Evolutionary conservation across 1,284 basidiomycete species (phyloP).

Genomic region (Volvariella volvacea): DNA sequence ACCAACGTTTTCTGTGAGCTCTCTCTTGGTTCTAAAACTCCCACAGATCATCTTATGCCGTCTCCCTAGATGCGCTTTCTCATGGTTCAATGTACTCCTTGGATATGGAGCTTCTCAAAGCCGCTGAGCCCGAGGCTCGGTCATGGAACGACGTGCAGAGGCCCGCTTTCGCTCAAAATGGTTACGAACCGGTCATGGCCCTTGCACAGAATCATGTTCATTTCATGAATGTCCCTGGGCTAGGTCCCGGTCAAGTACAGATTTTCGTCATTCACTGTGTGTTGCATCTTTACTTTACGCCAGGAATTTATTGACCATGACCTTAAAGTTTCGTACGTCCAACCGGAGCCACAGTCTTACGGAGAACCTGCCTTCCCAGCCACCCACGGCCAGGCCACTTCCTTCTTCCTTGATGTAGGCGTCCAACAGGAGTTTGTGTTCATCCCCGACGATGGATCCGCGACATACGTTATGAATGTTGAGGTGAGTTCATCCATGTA

Average conservation of each 20-base stretch:
- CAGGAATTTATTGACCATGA: constrained; percentile 5
- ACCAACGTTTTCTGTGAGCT: constrained; percentile 79
- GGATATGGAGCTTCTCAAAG: constrained; percentile 55
- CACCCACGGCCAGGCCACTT: constrained; percentile 66
- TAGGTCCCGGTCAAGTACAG: constrained; percentile 58
- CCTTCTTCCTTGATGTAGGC: constrained; percentile 62
- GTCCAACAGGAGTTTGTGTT: constrained; percentile 83
- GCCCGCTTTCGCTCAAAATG: constrained; percentile 41
- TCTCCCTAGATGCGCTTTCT: constrained; percentile 52
- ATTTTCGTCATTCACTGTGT: constrained; percentile 88
- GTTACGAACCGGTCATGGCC: constrained; percentile 68
- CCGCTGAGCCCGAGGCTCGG: constrained; percentile 49
- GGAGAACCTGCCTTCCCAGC: constrained; percentile 61
- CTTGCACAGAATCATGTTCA: constrained; percentile 76
- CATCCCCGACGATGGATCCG: constrained; percentile 76
- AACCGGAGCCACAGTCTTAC: constrained; percentile 68
- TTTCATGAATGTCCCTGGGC: constrained; percentile 69
- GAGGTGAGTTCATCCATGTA: constrained; percentile 33
- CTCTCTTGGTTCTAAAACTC: constrained; percentile 10
- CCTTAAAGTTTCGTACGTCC: constrained; percentile 66
- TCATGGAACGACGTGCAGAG: constrained; percentile 57
- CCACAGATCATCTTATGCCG: constrained; percentile 4
- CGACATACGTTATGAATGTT: constrained; percentile 76
- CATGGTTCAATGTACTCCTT: constrained; percentile 56
- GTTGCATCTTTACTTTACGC: constrained; percentile 21